phyloP scores from a whole-genome alignment of 1,139 yeast genomes.

The Dujonia santamariae region DNA sequence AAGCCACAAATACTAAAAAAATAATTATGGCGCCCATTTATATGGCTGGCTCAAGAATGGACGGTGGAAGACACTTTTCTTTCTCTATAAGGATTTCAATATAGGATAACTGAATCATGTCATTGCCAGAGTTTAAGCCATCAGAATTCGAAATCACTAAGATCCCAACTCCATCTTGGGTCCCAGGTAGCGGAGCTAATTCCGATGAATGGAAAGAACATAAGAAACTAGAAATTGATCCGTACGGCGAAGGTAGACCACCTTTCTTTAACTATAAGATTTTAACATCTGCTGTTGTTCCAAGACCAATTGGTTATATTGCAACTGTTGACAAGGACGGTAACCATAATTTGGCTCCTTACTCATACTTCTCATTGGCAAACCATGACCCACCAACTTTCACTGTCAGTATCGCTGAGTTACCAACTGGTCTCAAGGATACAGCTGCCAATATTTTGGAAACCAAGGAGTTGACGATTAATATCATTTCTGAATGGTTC shows the following conservation, averaged over 20 bases:
- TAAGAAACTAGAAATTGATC: constrained; percentile 48
- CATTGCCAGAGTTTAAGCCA: too few species aligned
- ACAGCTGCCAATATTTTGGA: constrained; percentile 47
- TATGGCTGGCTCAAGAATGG: too few species aligned
- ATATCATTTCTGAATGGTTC: constrained; percentile 62
- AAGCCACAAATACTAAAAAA: too few species aligned
- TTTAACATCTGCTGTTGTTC: constrained; percentile 48
- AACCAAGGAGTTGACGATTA: constrained; percentile 55
- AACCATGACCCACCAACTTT: constrained; percentile 60
- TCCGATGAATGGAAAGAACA: constrained; percentile 40
- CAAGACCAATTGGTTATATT: constrained; percentile 60
- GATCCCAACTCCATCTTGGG: constrained; percentile 38
- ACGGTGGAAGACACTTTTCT: too few species aligned
- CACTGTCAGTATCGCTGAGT: constrained; percentile 41
- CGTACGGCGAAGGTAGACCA: constrained; percentile 40
- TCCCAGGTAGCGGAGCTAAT: constrained; percentile 48
- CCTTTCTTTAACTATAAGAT: constrained; percentile 48
- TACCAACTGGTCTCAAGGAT: constrained; percentile 43
- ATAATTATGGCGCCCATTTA: too few species aligned
- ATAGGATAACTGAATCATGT: too few species aligned
- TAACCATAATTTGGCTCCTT: constrained; percentile 52
- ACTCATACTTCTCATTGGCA: constrained; percentile 51
- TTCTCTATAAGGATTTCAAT: too few species aligned
- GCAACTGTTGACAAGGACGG: constrained; percentile 47
- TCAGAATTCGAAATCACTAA: too few species aligned